Conservation (phyloP, 1,139 yeast species). For the Lodderomyces orthopsilosis region DNA sequence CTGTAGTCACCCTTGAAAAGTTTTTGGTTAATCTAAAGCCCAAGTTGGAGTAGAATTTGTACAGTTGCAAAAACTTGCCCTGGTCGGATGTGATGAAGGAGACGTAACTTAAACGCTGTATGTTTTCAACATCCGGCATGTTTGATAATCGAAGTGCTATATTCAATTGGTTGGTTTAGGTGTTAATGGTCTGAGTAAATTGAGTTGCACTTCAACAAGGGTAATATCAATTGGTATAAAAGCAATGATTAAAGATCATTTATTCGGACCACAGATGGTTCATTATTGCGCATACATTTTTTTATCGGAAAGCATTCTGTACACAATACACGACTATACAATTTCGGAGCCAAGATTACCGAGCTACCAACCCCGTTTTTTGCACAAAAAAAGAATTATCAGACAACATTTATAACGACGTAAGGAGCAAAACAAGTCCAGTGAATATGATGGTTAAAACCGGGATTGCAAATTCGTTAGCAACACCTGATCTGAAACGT, state of each 20-base stretch:
- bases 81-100: conserved; percentile 59
- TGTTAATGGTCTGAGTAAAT: neutral
- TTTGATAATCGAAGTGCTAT: neutral
- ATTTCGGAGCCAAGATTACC: neutral
- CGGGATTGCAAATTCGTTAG: conserved; percentile 6
- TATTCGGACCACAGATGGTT: conserved; percentile 3
- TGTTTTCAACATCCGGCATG: conserved; percentile 11
- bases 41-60: conserved; percentile 51
- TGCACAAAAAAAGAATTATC: neutral
- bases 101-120: conserved; percentile 38
- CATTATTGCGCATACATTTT: conserved; percentile 1
- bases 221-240: neutral
- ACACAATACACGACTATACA: neutral
- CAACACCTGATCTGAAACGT: conserved; percentile 7
- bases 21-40: conserved; percentile 60
- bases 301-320: neutral
- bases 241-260: neutral
- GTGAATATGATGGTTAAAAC: conserved; percentile 6
- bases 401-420: conserved; percentile 5
- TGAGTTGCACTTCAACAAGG: neutral
- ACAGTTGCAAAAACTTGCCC: conserved; percentile 43
- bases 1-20: conserved; percentile 48
- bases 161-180: neutral
- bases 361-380: conserved; percentile 1
- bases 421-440: conserved; percentile 7